phyloP scores from a whole-genome alignment of 2,329 filamentous ascomycete genomes.

The Ciborinia camelliae region DNA sequence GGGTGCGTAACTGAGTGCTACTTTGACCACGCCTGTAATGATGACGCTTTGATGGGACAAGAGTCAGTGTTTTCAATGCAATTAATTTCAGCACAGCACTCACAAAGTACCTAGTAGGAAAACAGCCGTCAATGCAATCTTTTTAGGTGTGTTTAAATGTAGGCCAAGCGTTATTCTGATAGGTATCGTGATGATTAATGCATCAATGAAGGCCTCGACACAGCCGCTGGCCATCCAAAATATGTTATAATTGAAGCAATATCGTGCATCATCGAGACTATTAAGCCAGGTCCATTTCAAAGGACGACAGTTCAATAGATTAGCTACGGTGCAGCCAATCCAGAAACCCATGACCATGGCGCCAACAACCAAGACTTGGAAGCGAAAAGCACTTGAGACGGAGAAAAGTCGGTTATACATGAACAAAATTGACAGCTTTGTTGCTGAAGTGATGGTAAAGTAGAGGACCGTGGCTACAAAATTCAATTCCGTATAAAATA shows the following conservation, averaged over 20 bases:
- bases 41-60: neutral
- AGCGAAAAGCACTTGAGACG: conserved; percentile 2
- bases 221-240: conserved; percentile 3
- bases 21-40: conserved; percentile 8
- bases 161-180: conserved; percentile 1
- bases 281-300: conserved; percentile 10
- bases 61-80: neutral
- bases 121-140: conserved; percentile 6
- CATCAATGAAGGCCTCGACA: neutral
- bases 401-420: conserved; percentile 9
- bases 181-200: conserved; percentile 1
- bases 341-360: neutral
- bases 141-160: neutral
- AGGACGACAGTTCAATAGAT: conserved; percentile 9
- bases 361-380: neutral
- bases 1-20: conserved; percentile 6
- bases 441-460: conserved; percentile 1
- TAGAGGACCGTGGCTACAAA: conserved; percentile 8
- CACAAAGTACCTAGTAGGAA: conserved; percentile 1
- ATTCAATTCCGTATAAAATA: conserved; percentile 9
- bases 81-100: neutral
- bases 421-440: conserved; percentile 2
- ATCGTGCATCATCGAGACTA: conserved; percentile 6
- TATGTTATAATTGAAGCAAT: conserved; percentile 15
- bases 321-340: conserved; percentile 9